These are phyloP conservation scores for Trichoderma semiorbis DNA, from an alignment of 2,329 filamentous ascomycete species.

Conservation along the genomic window DNA sequence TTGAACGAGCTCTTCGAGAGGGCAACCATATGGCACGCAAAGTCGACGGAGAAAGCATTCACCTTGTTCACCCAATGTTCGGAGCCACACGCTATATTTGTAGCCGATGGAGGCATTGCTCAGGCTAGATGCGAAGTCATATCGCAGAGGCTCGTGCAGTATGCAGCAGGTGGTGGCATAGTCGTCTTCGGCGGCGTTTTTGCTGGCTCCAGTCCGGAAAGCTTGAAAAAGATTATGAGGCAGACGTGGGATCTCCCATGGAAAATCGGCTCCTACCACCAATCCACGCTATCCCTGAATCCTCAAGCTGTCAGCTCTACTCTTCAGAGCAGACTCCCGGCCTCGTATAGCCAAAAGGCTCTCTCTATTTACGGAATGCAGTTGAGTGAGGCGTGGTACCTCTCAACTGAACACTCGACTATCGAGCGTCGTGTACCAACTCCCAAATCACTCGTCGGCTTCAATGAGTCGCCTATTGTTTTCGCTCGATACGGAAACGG, in stretches of 20 bases:
- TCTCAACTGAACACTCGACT: constrained; percentile 7
- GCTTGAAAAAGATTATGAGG: background rate
- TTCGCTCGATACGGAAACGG: constrained; percentile 29
- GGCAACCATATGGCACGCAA: constrained; percentile 10
- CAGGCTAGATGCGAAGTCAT: constrained; percentile 1
- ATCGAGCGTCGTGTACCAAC: constrained; percentile 14
- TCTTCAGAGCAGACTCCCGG: constrained; percentile 19
- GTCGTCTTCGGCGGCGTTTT: constrained; percentile 15
- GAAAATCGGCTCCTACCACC: constrained; percentile 23
- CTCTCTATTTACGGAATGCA: constrained; percentile 26
- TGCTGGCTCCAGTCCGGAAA: background rate
- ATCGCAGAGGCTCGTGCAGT: constrained; percentile 11
- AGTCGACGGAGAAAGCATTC: background rate
- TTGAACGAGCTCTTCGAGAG: constrained; percentile 16
- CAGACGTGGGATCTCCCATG: constrained; percentile 23
- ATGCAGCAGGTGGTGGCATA: constrained; percentile 3
- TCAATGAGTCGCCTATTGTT: constrained; percentile 23
- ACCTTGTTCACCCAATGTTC: background rate
- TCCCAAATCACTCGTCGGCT: background rate
- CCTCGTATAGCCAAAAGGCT: constrained; percentile 28
- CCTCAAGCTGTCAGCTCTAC: constrained; percentile 16
- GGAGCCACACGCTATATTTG: constrained; percentile 3
- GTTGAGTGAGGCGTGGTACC: constrained; percentile 26
- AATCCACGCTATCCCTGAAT: constrained; percentile 25
- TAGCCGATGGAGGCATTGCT: constrained; percentile 11